Evolutionary conservation across 805 yeast species (phyloP), one percentile per base, ranked within the genome.

Genomic region (Cyberlindnera petersonii): DNA sequence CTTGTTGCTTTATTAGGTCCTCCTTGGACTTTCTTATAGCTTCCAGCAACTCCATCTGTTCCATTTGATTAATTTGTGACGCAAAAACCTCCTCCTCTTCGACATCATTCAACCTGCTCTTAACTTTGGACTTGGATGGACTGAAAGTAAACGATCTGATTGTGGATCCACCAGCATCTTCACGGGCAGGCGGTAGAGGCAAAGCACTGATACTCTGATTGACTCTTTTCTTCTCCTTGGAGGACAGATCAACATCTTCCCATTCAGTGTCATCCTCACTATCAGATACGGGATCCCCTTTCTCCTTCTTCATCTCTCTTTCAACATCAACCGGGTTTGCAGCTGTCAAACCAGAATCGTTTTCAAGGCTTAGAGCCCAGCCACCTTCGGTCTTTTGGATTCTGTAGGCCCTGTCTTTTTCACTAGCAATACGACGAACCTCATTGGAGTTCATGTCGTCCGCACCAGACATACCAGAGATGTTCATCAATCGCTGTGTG

Each of bases 401-500:
- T 33, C 82, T 74, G 53, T 93, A 93, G 45, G 80, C 80, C 43
- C 79, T 69, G 47, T 83, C 86, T 46, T 74, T 78, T 50, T 88
- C 96, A 27, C 97, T 86, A 0, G 96, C 88, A 5, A 93, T 76
- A 37, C 96, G 69, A 40, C 75, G 63, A 2, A 38, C 31, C 22
- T 41, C 48, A 3, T 42, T 42, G 24, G 51, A 44, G 11, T 69
- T 74, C 29, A 69, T n/a, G 9, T 28, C 15, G n/a, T 20, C 31
- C 9, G 24, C 28, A 4, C 33, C 43, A 33, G 82, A 84, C 78
- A 86, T 71, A 0, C 97, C 98, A 8, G 86, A 75, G 1, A 83
- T 77, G 47, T 79, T 80, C 86, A 93, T 82, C 26, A 93, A 66
- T 47, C 77, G 73, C 61, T 93, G 98, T 0, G 98, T 91, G 49